Evolutionary conservation across 768 basidiomycete genomes (phyloP), one percentile per base, ranked within the genome.

Genomic region (Leccinum subgranulosum): DNA sequence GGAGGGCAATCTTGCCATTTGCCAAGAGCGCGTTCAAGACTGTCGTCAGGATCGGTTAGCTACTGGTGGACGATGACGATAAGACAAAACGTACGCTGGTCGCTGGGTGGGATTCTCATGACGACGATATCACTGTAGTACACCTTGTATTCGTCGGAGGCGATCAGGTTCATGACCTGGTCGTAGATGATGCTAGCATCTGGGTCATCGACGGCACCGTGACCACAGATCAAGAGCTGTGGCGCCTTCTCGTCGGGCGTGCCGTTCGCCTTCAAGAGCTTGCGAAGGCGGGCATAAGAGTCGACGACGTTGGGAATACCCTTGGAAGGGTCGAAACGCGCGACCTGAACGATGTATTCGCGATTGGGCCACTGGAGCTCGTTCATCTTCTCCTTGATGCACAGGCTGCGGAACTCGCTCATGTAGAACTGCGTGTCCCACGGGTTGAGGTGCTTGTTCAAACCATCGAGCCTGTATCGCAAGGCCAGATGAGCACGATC

Each of bases 171-270:
- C 67, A 88, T 80, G 60, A 86, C 78, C 68, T 91, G 81, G 62
- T 92, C 91, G 69, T 92, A 92, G 72, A 93, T 92, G 76, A 91
- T 90, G 73, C 86, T 91, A 14, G 93, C 93, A 77, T 97, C 93
- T 15, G 93, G 94, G 73, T 97, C 94, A 64, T 97, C 94, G 58
- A 97, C 92, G 27, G 89, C 90, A 54, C 93, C 93, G 69, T 97
- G 94, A 21, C 94, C 94, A 71, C 90, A 92, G 62, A 93, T 73
- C 66, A 93, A 76, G 62, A 93, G 73, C 70, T 93, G 91, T 55
- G 91, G 91, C 45, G 79, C 76, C 5, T 84, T 78, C 6, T 82
- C 77, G 34, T 76, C 76, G 12, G 81, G 64, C 6, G 80, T 74
- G 27, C 77, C 75, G 21, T 76, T 75, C 52, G 71, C 68, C 57